A percentile compares a stretch with the other conserved stretches of the same genome.
Evolutionary conservation across 2,329 filamentous ascomycete genomes (phyloP).

Genomic region (Ceratocystiopsis minuta): DNA sequence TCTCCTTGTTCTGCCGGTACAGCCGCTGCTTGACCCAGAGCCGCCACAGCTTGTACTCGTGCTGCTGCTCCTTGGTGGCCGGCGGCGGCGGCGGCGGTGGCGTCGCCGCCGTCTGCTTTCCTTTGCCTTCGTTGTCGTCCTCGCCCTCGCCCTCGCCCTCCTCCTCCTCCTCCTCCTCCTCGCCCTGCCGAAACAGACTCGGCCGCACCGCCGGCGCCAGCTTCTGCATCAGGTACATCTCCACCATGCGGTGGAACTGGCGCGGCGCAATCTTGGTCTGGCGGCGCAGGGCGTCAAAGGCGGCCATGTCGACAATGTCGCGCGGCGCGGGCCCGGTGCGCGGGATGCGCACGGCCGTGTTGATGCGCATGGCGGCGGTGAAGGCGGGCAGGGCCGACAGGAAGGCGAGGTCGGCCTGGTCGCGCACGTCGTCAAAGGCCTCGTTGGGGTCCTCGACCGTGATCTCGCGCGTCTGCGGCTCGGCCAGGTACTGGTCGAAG

Average conservation of each 20-base stretch:
- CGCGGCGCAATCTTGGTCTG: constrained; percentile 54
- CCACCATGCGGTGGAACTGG: constrained; percentile 58
- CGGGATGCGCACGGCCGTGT: constrained; percentile 31
- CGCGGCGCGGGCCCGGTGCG: constrained; percentile 27
- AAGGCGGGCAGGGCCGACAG: constrained; percentile 43
- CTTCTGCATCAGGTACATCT: constrained; percentile 54
- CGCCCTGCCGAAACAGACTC: constrained; percentile 23
- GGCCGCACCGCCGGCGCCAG: constrained; percentile 39
- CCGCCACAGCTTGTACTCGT: constrained; percentile 52
- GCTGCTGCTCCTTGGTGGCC: constrained; percentile 36
- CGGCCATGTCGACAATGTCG: constrained; percentile 38
- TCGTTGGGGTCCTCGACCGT: constrained; percentile 91
- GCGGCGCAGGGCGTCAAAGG: constrained; percentile 37
- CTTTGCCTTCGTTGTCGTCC: background rate
- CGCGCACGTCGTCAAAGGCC: constrained; percentile 62
- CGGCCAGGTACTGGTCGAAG: constrained; percentile 48
- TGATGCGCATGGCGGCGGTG: constrained; percentile 29
- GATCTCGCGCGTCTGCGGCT: constrained; percentile 58
- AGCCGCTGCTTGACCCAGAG: constrained; percentile 61
- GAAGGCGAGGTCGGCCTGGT: constrained; percentile 52
- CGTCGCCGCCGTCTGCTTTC: background rate
- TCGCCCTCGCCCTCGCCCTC: constrained; percentile 11
- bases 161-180: constrained; percentile 1
- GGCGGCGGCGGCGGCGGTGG: constrained; percentile 5
- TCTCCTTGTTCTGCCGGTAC: constrained; percentile 56